These are phyloP conservation scores for Coemansia furcata DNA, from an alignment of 192 early-diverging fungal genomes.

Conservation along the genomic window DNA sequence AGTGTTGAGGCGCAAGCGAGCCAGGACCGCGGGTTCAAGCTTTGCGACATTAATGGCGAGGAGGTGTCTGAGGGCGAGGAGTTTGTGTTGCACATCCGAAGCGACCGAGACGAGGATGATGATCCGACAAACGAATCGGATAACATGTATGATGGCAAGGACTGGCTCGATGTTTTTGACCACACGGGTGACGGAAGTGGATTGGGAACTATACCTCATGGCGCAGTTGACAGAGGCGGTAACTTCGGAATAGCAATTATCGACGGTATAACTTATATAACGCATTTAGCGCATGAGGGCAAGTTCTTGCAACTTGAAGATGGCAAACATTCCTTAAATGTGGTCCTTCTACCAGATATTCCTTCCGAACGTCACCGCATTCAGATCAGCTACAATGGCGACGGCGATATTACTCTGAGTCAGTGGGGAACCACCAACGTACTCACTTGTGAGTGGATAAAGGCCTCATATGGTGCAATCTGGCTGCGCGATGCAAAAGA, in stretches of 20 bases:
- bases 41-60: not conserved
- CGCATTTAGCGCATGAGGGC: not conserved
- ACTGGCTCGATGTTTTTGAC: not conserved
- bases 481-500: not conserved
- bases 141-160: not conserved
- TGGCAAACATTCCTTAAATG: too few relatives aligned
- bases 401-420: not conserved
- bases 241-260: not conserved
- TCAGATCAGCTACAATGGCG: not conserved
- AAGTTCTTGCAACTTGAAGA: not conserved
- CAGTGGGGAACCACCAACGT: not conserved
- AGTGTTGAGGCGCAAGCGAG: not conserved
- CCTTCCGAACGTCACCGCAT: not conserved
- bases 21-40: not conserved
- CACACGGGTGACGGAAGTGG: not conserved
- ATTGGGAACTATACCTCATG: not conserved
- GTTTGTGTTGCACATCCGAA: not conserved
- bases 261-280: not conserved
- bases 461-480: not conserved
- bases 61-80: not conserved
- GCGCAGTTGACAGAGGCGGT: not conserved
- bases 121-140: not conserved
- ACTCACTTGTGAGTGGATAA: slow-evolving; percentile 1
- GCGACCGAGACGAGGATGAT: not conserved
- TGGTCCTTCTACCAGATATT: not conserved